These are phyloP conservation scores for Phlebopus sp. DNA, from an alignment of 1,284 basidiomycete genomes.

Conservation along the genomic window DNA sequence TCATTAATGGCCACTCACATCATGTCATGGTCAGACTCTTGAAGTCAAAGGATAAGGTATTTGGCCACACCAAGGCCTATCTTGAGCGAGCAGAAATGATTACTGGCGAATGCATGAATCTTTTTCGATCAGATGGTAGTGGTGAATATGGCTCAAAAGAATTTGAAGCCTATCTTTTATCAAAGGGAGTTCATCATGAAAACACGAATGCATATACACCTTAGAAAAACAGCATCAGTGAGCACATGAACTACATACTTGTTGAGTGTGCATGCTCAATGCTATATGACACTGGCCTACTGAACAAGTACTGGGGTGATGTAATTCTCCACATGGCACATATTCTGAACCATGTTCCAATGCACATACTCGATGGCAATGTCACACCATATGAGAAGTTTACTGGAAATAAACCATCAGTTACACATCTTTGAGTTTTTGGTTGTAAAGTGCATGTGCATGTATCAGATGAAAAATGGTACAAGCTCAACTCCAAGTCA, in stretches of 20 bases:
- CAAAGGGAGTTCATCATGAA: conserved; percentile 9
- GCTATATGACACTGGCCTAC: conserved; percentile 17
- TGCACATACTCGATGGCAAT: not conserved
- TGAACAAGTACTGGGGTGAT: conserved; percentile 28
- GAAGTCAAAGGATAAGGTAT: not conserved
- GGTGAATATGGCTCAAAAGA: conserved; percentile 15
- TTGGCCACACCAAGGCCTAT: conserved; percentile 1
- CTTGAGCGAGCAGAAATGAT: conserved; percentile 1
- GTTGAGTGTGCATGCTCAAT: not conserved
- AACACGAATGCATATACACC: conserved; percentile 11
- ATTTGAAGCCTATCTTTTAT: conserved; percentile 13
- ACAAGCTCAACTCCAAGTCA: too few species aligned
- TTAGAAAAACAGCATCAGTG: conserved; percentile 5
- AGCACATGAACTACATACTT: conserved; percentile 8
- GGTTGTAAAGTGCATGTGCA: too few species aligned
- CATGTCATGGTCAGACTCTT: conserved; percentile 5
- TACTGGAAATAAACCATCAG: not conserved
- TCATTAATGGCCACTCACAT: conserved; percentile 9
- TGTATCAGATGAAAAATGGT: too few species aligned
- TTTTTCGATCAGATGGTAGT: conserved; percentile 17
- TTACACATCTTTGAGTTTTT: too few species aligned
- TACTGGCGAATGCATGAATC: not conserved
- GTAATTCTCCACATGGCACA: conserved; percentile 5
- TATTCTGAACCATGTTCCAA: conserved; percentile 6
- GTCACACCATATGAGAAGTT: conserved; percentile 1